Evolutionary conservation across 2,329 filamentous ascomycete species (phyloP).

Genomic region (Trichoderma semiorbis): DNA sequence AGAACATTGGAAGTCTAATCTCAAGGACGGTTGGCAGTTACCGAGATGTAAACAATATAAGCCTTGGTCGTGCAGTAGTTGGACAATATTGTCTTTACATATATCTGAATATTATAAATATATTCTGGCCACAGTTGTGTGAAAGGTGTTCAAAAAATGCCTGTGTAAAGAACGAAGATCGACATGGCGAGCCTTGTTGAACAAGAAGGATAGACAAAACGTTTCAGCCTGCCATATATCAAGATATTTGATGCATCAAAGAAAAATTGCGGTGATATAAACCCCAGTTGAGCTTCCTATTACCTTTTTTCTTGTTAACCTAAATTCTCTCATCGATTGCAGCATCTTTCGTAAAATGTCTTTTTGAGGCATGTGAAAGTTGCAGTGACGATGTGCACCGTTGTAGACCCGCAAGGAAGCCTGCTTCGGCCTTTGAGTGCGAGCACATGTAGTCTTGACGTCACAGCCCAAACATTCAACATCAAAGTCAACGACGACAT

Average conservation of each 20-base stretch:
- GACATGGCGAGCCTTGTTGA: background rate
- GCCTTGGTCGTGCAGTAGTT: background rate
- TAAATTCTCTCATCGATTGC: background rate
- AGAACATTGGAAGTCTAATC: background rate
- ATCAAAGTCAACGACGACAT: background rate
- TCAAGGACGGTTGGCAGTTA: background rate
- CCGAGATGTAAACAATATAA: background rate
- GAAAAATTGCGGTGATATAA: background rate
- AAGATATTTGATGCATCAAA: background rate
- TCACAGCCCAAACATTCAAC: background rate
- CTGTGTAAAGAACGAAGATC: background rate
- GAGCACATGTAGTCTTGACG: slow-evolving; percentile 1
- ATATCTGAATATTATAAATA: background rate
- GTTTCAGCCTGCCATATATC: background rate
- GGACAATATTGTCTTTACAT: background rate
- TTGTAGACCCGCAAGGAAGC: background rate
- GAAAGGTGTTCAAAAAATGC: background rate
- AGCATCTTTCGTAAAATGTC: background rate
- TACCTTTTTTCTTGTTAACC: background rate
- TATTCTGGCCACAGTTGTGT: background rate
- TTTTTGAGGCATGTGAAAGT: background rate
- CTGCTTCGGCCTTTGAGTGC: background rate
- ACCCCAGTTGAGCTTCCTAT: background rate
- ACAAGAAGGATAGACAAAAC: background rate
- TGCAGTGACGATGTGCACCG: background rate